Evolutionary conservation across 192 early-diverging fungal species (phyloP).

Genomic region (Backusella westeae): DNA sequence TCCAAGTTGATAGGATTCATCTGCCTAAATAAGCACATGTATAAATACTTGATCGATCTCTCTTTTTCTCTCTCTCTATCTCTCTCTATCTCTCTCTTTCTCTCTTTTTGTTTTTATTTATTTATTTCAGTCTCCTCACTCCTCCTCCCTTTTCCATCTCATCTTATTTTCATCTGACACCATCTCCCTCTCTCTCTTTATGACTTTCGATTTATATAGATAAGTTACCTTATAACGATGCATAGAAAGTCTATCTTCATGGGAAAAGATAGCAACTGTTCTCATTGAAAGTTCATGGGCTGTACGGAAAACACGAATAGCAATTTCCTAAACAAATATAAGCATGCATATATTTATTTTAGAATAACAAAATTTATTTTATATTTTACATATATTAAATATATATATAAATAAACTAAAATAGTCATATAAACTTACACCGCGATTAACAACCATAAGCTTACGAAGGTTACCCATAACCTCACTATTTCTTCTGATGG

Average conservation of each 20-base stretch:
- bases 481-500: constrained; percentile 51
- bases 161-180: not conserved
- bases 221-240: constrained; percentile 81
- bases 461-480: constrained; percentile 47
- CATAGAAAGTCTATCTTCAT: constrained; percentile 90
- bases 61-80: not conserved
- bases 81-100: too few relatives aligned
- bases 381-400: not conserved
- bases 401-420: constrained; percentile 8
- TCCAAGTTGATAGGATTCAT: constrained; percentile 95
- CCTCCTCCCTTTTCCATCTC: not conserved
- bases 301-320: constrained; percentile 92
- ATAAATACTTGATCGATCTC: not conserved
- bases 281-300: constrained; percentile 89
- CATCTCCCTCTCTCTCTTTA: not conserved
- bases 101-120: not conserved
- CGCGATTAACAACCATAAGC: constrained; percentile 52
- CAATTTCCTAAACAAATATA: constrained; percentile 74
- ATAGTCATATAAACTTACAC: constrained; percentile 30
- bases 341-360: not conserved
- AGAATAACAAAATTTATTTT: not conserved
- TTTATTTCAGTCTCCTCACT: not conserved
- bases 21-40: constrained; percentile 56
- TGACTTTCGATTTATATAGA: not conserved
- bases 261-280: constrained; percentile 84